A percentile compares a stretch with the other conserved stretches of the same genome.
Evolutionary conservation across 106 monocot species (phyloP).

Genomic region (Phalaenopsis equestris): DNA sequence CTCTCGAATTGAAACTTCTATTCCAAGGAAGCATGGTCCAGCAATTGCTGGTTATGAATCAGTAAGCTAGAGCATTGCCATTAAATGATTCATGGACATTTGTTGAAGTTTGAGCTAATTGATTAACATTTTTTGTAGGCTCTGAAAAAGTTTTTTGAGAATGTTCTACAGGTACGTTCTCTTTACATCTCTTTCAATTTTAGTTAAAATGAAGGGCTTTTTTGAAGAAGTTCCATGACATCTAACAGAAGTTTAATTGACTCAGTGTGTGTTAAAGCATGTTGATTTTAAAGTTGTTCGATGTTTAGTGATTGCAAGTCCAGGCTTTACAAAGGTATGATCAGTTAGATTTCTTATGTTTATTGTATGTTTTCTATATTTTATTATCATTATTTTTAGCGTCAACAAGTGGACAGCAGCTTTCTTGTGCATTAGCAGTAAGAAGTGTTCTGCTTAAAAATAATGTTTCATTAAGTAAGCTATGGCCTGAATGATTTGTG

Average conservation of each 20-base stretch:
- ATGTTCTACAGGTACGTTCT: conserved; percentile 80
- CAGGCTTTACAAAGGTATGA: conserved; percentile 95
- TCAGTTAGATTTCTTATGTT: not conserved
- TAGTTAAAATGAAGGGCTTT: not conserved
- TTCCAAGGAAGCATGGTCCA: conserved; percentile 92
- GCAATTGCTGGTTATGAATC: conserved; percentile 98
- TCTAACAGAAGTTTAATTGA: conserved; percentile 13
- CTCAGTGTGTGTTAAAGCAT: conserved; percentile 81
- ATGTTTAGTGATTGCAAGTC: conserved; percentile 93
- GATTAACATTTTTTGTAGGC: conserved; percentile 46
- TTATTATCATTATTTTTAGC: not conserved
- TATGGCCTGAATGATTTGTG: not conserved
- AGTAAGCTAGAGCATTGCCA: conserved; percentile 27
- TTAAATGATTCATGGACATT: not conserved
- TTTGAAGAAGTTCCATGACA: not conserved
- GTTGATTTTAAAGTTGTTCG: conserved; percentile 84
- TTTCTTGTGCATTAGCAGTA: not conserved
- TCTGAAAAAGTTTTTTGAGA: conserved; percentile 90
- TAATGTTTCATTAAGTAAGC: not conserved
- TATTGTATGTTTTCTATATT: not conserved
- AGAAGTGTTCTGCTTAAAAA: not conserved
- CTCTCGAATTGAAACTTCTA: conserved; percentile 82
- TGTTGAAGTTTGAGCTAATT: conserved; percentile 9
- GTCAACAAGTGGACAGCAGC: too few relatives aligned
- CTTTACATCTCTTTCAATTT: not conserved